Evolutionary conservation across 139 green algal genomes (phyloP).

Genomic region (Chlamydomonas sp.): DNA sequence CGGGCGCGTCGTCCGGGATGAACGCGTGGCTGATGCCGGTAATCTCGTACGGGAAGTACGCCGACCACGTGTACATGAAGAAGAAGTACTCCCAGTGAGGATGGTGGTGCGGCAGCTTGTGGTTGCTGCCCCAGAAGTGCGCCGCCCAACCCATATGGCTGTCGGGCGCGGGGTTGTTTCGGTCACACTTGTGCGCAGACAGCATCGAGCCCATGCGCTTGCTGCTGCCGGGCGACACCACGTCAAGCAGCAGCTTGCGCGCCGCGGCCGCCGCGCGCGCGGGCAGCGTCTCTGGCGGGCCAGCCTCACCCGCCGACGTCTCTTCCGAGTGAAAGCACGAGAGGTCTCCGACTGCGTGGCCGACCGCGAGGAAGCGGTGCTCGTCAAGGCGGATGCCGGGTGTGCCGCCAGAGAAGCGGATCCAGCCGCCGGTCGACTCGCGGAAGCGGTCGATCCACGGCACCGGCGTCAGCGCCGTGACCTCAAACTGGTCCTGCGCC

Average conservation of each 20-base stretch:
- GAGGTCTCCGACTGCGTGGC: constrained; percentile 1
- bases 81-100: constrained; percentile 10
- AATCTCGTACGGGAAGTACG: neutral
- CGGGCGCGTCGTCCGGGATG: neutral
- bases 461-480: neutral
- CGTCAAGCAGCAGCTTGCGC: neutral
- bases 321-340: neutral
- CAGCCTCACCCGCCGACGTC: neutral
- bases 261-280: neutral
- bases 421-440: neutral
- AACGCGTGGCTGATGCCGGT: constrained; percentile 7
- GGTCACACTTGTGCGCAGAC: neutral
- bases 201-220: neutral
- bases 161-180: no score
- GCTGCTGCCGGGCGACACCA: neutral
- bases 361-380: constrained; percentile 1
- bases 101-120: neutral
- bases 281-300: neutral
- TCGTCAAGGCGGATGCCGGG: constrained; percentile 6
- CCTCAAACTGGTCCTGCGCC: neutral
- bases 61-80: constrained; percentile 6
- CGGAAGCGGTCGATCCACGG: neutral
- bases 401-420: constrained; percentile 3
- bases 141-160: neutral
- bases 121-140: neutral